Evolutionary conservation across 164 flowering plant genomes (phyloP).

Genomic region (Saururus chinensis): DNA sequence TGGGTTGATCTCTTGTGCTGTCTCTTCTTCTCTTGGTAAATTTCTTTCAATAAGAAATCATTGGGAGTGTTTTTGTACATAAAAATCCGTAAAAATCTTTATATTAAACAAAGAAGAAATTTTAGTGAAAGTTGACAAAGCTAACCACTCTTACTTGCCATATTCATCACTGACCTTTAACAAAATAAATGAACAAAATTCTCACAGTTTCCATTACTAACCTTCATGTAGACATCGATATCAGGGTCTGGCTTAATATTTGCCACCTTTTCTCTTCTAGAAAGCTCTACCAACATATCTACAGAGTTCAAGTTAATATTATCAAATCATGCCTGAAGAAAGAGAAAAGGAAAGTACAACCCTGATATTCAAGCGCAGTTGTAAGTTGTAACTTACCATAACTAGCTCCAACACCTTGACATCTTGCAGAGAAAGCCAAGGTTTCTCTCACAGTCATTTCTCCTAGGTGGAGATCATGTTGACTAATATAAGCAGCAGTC

Average conservation of each 20-base stretch:
- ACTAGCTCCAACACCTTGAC: slow-evolving; percentile 50
- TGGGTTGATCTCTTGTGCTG: too few species aligned
- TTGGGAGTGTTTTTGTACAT: too few species aligned
- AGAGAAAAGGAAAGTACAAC: neutral
- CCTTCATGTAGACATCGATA: slow-evolving; percentile 95
- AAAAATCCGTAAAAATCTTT: too few species aligned
- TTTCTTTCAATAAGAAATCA: too few species aligned
- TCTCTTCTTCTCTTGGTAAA: too few species aligned
- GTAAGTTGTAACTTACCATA: slow-evolving; percentile 17
- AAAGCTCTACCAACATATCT: slow-evolving; percentile 77
- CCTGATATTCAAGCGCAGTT: neutral
- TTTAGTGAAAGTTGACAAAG: too few species aligned
- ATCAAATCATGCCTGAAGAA: neutral
- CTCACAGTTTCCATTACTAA: slow-evolving; percentile 5
- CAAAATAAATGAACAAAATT: too few species aligned
- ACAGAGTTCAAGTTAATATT: neutral
- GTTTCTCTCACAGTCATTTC: slow-evolving; percentile 56
- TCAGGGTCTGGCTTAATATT: slow-evolving; percentile 62
- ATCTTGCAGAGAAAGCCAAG: slow-evolving; percentile 48
- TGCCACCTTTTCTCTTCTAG: slow-evolving; percentile 73
- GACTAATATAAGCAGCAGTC: slow-evolving; percentile 56
- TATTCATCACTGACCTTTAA: too few species aligned
- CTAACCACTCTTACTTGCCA: too few species aligned
- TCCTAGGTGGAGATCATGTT: slow-evolving; percentile 48
- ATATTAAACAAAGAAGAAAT: too few species aligned